Percentiles rank a stretch among this genome's conserved stretches.
These are phyloP conservation scores for Peniophora sp. DNA, from an alignment of 1,284 basidiomycete genomes.

Conservation along the genomic window DNA sequence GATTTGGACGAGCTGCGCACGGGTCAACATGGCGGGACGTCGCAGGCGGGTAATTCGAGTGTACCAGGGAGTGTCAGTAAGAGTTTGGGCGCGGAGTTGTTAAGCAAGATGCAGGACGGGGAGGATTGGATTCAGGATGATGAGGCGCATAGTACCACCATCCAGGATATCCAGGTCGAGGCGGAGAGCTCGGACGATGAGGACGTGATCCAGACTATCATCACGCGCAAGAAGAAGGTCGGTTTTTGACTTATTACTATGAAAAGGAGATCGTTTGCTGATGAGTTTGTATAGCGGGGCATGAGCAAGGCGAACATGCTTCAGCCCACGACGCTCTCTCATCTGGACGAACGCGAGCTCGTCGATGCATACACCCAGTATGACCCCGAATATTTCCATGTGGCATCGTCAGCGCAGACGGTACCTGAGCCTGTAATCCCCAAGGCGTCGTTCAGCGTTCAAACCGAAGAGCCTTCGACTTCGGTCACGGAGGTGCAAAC, in stretches of 20 bases:
- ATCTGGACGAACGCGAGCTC: conserved; percentile 62
- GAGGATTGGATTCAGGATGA: conserved; percentile 35
- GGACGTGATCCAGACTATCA: conserved; percentile 75
- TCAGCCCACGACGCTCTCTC: too few relatives aligned
- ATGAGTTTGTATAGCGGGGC: conserved; percentile 43
- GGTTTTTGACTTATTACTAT: conserved; percentile 14
- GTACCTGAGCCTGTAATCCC: conserved; percentile 22
- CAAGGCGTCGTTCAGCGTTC: conserved; percentile 16
- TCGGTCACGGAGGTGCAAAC: conserved; percentile 31
- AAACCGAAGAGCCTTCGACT: conserved; percentile 22
- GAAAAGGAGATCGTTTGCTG: conserved; percentile 2
- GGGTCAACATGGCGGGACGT: conserved; percentile 58
- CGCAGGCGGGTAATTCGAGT: conserved; percentile 31
- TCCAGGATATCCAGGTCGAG: conserved; percentile 26
- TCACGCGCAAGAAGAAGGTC: conserved; percentile 70
- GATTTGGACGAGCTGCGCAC: conserved; percentile 88
- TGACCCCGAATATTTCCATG: conserved; percentile 41
- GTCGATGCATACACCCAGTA: conserved; percentile 63
- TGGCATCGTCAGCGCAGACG: conserved; percentile 27
- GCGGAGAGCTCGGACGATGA: conserved; percentile 58
- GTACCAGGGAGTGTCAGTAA: conserved; percentile 62
- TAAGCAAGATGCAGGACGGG: conserved; percentile 48
- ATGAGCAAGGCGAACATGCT: conserved; percentile 21
- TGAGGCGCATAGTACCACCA: conserved; percentile 14
- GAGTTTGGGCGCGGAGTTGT: conserved; percentile 76